Evolutionary conservation across 306 rosid genomes (phyloP).

Genomic region (Rosa chinensis): DNA sequence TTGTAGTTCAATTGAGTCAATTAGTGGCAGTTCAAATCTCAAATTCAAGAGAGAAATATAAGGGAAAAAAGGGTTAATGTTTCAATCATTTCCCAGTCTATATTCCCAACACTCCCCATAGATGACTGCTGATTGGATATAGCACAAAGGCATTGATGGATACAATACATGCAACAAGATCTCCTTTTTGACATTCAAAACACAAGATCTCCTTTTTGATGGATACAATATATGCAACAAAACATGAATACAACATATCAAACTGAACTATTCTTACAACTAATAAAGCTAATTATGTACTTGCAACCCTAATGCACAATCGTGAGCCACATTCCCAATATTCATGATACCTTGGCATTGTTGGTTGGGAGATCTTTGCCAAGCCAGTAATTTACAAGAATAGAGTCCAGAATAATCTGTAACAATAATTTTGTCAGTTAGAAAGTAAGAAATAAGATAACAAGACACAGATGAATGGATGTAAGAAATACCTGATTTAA

Average conservation of each 20-base stretch:
- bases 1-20: not conserved
- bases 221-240: not conserved
- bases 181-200: not conserved
- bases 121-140: not conserved
- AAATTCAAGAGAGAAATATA: not conserved
- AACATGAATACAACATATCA: not conserved
- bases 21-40: not conserved
- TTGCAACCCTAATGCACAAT: conserved; percentile 9
- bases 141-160: not conserved
- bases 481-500: conserved; percentile 66
- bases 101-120: not conserved
- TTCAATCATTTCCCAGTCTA: not conserved
- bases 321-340: conserved; percentile 12
- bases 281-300: not conserved
- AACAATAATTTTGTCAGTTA: conserved; percentile 28
- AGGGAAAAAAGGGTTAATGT: not conserved
- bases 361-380: conserved; percentile 35
- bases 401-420: conserved; percentile 67
- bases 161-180: not conserved
- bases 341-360: conserved; percentile 41
- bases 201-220: not conserved
- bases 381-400: conserved; percentile 62
- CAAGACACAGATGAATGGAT: not conserved
- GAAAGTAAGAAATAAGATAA: conserved; percentile 7
- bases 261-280: conserved; percentile 4